Evolutionary conservation across 2,329 filamentous ascomycete species (phyloP).

Genomic region (Fusarium falciforme): DNA sequence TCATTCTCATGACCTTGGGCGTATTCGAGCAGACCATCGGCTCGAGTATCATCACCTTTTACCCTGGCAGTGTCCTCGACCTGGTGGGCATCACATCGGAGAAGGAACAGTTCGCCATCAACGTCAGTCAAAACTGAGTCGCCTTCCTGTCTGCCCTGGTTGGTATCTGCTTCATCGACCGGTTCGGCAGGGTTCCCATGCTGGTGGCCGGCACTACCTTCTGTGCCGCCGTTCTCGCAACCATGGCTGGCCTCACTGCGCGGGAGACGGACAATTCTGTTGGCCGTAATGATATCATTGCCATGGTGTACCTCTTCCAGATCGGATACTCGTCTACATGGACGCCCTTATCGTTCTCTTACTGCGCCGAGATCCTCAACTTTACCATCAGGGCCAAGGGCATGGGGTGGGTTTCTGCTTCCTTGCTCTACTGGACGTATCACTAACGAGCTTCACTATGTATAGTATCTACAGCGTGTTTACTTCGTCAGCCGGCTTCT

Average conservation of each 20-base stretch:
- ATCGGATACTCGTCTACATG: conserved; percentile 24
- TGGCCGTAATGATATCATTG: conserved; percentile 19
- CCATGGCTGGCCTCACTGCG: conserved; percentile 17
- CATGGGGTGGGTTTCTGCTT: conserved; percentile 17
- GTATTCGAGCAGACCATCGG: conserved; percentile 26
- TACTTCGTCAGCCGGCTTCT: conserved; percentile 14
- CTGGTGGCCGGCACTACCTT: conserved; percentile 11
- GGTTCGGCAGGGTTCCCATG: conserved; percentile 16
- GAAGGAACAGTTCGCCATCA: conserved; percentile 26
- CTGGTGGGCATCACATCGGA: conserved; percentile 20
- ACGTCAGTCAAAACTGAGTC: conserved; percentile 17
- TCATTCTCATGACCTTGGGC: conserved; percentile 19
- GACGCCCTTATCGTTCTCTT: conserved; percentile 21
- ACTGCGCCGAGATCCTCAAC: conserved; percentile 21
- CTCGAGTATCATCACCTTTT: conserved; percentile 27
- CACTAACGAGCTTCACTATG: neutral
- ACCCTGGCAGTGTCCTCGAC: conserved; percentile 22
- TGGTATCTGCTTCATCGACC: conserved; percentile 17
- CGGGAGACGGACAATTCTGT: conserved; percentile 3
- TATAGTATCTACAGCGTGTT: conserved; percentile 14
- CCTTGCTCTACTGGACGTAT: neutral
- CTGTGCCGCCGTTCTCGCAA: conserved; percentile 19
- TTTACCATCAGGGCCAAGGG: conserved; percentile 21
- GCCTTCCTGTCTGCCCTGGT: conserved; percentile 11
- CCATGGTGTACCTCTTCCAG: conserved; percentile 25